A percentile compares a stretch with the other conserved stretches of the same genome.
phyloP scores from a whole-genome alignment of 352 stramenopile genomes.

The Phytophthora capsici region DNA sequence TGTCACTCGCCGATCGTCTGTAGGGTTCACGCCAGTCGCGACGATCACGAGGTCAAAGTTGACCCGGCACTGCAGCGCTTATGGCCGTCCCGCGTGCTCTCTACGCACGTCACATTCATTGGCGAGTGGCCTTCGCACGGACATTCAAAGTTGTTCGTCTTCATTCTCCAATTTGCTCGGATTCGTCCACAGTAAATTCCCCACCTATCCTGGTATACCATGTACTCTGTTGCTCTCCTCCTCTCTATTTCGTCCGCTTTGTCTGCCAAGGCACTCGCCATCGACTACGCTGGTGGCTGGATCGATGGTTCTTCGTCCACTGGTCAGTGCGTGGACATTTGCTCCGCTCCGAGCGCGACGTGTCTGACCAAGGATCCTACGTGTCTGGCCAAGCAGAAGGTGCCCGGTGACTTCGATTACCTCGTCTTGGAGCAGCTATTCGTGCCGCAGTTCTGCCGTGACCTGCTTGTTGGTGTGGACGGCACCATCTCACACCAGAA shows the following conservation, averaged over 20 bases:
- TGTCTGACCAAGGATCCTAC: conserved; percentile 59
- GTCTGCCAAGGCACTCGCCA: conserved; percentile 25
- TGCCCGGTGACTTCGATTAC: conserved; percentile 78
- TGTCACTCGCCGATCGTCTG: background rate
- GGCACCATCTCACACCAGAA: conserved; percentile 85
- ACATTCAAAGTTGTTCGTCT: conserved; percentile 2
- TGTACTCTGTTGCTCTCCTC: conserved; percentile 32
- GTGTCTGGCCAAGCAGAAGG: conserved; percentile 69
- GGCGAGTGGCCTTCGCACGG: conserved; percentile 6
- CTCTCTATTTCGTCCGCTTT: conserved; percentile 19
- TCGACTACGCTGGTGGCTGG: conserved; percentile 74
- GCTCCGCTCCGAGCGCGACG: conserved; percentile 61
- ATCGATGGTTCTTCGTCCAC: conserved; percentile 38
- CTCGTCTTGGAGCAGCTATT: conserved; percentile 82
- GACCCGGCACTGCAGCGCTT: background rate
- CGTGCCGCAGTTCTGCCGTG: conserved; percentile 80
- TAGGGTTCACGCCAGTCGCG: conserved; percentile 20
- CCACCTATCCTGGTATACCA: conserved; percentile 18
- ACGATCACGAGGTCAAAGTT: conserved; percentile 11
- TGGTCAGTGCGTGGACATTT: conserved; percentile 78
- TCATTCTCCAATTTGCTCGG: conserved; percentile 31
- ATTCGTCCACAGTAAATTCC: conserved; percentile 25
- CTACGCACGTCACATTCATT: conserved; percentile 30
- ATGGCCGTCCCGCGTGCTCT: conserved; percentile 24
- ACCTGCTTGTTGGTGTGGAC: conserved; percentile 72